Base-by-base conservation (phyloP, 495 filamentous ascomycete species). In the Penicillium antarcticum region DNA sequence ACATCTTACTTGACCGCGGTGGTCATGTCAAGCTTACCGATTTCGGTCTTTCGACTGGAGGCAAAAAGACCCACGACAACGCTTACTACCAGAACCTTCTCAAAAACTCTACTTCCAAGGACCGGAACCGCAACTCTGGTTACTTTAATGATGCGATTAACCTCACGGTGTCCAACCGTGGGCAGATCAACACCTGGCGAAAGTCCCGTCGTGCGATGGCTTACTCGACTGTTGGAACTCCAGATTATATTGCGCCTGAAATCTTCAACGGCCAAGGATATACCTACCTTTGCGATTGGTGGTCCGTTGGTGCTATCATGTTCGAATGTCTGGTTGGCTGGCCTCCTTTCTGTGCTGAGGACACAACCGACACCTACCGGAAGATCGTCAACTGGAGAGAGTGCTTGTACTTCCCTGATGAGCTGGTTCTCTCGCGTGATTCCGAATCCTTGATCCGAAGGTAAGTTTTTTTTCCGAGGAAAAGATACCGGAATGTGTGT, bases 371-470 rank as follows among this genome's bases (percentile, higher is more conserved):
- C 61, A 97, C 94, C 3, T 99, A 99, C 71, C 87, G 92, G 39
- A 99, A 99, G 80, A 99, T 99, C 60, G 89, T 99, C 56, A 95
- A 97, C 74, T 99, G 94, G 94, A 83, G 87, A 24, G 86, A 95
- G 50, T 88, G 91, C 40, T 79, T 99, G 2, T 95, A 96, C 73
- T 97, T 99, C 80, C 94, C 94, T 4, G 90, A 95, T 49, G 94
- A 99, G 66, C 86, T 96, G 61, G 84, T 86, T 32, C 76, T 99
- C 19, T 87, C 88, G n/a, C 78, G 78, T 8, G 89, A 94, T 45
- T 92, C 94, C 0, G 92, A 97, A 66, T 80, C 87, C 46, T 72
- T 97, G 58, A 94, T 98, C 60, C 79, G 89, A 72, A 87, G 84
- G 87, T 91, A 78, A 53, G 78, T 1, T 24, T 8, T 40, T 10